Percentiles rank a stretch among this genome's conserved stretches.
phyloP scores from a whole-genome alignment of 164 flowering plant genomes.

The Piper longum region DNA sequence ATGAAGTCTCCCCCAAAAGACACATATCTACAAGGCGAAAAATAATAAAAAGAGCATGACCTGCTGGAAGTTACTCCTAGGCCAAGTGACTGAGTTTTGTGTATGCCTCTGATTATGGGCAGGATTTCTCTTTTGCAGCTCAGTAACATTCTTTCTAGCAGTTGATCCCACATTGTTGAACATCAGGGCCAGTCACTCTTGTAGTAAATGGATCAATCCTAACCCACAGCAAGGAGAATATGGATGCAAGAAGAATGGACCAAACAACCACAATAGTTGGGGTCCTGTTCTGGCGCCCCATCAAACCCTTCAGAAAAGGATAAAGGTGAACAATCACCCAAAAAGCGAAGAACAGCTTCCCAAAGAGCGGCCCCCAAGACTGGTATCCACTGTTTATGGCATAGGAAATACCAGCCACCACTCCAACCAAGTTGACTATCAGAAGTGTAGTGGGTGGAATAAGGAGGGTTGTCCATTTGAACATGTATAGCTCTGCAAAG shows the following conservation, averaged over 20 bases:
- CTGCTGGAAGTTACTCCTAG: background rate
- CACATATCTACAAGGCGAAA: conserved; percentile 5
- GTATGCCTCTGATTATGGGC: background rate
- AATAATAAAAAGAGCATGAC: background rate
- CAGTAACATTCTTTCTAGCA: conserved; percentile 9
- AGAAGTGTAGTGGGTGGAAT: conserved; percentile 25
- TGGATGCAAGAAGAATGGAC: conserved; percentile 24
- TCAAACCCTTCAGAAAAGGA: conserved; percentile 24
- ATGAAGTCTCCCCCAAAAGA: background rate
- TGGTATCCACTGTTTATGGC: conserved; percentile 21
- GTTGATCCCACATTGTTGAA: conserved; percentile 17
- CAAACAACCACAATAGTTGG: conserved; percentile 24
- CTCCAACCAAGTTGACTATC: conserved; percentile 20
- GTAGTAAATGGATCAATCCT: conserved; percentile 24
- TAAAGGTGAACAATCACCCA: conserved; percentile 29
- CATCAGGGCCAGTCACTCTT: conserved; percentile 16
- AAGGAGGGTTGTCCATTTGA: conserved; percentile 24
- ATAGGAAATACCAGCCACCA: conserved; percentile 20
- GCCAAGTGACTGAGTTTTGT: background rate
- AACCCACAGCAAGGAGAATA: conserved; percentile 25
- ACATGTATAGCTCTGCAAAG: conserved; percentile 19
- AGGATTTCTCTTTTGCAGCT: background rate
- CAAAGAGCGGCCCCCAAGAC: conserved; percentile 27
- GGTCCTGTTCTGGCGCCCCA: conserved; percentile 26
- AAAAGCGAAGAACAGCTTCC: conserved; percentile 24